Evolutionary conservation across 2,329 filamentous ascomycete genomes (phyloP), one percentile per base, ranked within the genome.

Genomic region (Aspergillus pseudoglaucus): DNA sequence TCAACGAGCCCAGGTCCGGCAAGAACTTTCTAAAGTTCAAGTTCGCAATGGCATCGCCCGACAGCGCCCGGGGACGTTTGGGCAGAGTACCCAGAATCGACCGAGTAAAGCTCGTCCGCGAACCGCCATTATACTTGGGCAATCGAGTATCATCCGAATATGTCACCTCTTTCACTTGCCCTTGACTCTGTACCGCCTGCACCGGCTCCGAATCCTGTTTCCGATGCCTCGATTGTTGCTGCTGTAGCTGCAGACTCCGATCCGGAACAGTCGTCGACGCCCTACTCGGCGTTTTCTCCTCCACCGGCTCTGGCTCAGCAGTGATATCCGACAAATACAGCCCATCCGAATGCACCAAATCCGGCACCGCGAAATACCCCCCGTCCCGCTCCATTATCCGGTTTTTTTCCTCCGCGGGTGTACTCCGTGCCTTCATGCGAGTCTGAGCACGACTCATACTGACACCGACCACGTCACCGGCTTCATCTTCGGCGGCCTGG

Each of bases 381-480:
- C 72, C 74, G 27, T 67, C 67, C 17, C 71, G 66, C 50, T 79
- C 76, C 55, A 84, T 65, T 2, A 74, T 75, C 2, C 77, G 75
- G n/a, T 70, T 75, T 60, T 82, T 83, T 59, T 82, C 80, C 17
- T 75, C 75, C 8, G 76, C 77, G 1, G 80, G 79, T 4, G 79
- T 83, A 38, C 72, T 70, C 8, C 79, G 75, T 15, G 78, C 79
- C 32, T 73, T 77, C 60, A 83, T 68, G 39, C 76, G 73, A 44
- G 74, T 79, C 60, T 84, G 81, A 38, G 74, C 70, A 35, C 71
- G 72, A 50, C 79, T 73, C 52, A 84, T 81, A 59, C 80, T 82
- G 57, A 83, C 71, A 2, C 79, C 80, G 54, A 84, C 71, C 30
- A 80, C 69, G 10, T 64, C 62, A 47, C 63, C 56, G 35, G 64